Percentiles rank a stretch among this genome's conserved stretches.
phyloP scores from a whole-genome alignment of 352 stramenopile genomes.

The Thalassiosira exigua region DNA sequence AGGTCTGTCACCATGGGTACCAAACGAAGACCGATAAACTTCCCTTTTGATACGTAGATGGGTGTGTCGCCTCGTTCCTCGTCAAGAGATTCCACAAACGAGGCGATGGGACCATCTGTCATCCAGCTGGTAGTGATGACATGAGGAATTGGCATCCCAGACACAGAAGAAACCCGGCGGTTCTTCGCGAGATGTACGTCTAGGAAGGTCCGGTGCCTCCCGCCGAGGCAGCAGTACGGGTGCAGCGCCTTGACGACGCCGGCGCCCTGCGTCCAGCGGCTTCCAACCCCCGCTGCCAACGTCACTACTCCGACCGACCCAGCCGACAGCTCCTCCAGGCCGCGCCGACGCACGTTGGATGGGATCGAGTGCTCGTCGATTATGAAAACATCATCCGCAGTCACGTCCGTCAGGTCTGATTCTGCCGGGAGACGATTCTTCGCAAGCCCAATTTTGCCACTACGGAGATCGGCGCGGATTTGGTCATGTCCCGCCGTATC shows the following conservation, averaged over 20 bases:
- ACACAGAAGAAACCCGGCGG: constrained; percentile 43
- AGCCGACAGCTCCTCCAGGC: constrained; percentile 51
- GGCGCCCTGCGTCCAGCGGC: constrained; percentile 69
- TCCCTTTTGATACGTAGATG: constrained; percentile 65
- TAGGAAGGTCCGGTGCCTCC: constrained; percentile 64
- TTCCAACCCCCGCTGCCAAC: constrained; percentile 66
- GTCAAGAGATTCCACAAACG: constrained; percentile 50
- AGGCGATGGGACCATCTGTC: constrained; percentile 61
- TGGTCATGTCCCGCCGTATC: constrained; percentile 55
- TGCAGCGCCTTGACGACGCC: constrained; percentile 68
- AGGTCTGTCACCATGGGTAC: constrained; percentile 63
- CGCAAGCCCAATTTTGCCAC: constrained; percentile 62
- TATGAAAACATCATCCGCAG: constrained; percentile 55
- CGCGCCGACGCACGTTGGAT: constrained; percentile 24
- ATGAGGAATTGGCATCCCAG: constrained; percentile 57
- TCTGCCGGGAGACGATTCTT: constrained; percentile 64
- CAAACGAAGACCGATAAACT: constrained; percentile 64
- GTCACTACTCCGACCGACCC: constrained; percentile 62
- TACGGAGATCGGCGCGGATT: constrained; percentile 48
- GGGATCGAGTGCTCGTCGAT: constrained; percentile 45
- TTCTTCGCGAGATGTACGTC: constrained; percentile 75
- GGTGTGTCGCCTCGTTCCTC: constrained; percentile 31
- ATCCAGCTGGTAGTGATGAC: constrained; percentile 73
- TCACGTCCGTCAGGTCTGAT: constrained; percentile 53
- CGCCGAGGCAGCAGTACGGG: constrained; percentile 65